phyloP scores from a whole-genome alignment of 352 stramenopile genomes.

The Pythium rishiriense region DNA sequence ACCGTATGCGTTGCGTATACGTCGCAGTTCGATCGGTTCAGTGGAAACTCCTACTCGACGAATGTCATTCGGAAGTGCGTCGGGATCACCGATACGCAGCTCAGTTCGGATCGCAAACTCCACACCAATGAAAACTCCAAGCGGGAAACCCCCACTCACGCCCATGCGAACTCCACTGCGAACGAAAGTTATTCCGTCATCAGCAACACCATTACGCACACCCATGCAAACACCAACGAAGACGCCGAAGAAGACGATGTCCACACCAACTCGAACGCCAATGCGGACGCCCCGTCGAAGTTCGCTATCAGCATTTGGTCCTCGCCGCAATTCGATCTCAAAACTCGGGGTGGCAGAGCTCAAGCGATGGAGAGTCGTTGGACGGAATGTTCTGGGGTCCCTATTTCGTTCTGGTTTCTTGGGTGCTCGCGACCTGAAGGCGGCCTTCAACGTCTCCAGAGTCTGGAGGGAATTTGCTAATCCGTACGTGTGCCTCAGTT shows the following conservation, averaged over 20 bases:
- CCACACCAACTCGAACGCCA: constrained; percentile 14
- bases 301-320: constrained; percentile 12
- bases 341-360: constrained; percentile 13
- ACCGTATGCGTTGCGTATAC: background rate
- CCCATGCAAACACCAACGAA: constrained; percentile 1
- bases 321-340: constrained; percentile 14
- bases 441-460: constrained; percentile 24
- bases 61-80: background rate
- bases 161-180: background rate
- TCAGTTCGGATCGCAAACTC: background rate
- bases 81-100: constrained; percentile 1
- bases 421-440: constrained; percentile 20
- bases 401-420: constrained; percentile 29
- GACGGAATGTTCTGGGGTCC: constrained; percentile 11
- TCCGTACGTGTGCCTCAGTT: constrained; percentile 22
- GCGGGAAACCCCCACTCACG: constrained; percentile 1
- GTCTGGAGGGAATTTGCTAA: constrained; percentile 28
- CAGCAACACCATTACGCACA: constrained; percentile 1
- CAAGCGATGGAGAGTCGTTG: constrained; percentile 22
- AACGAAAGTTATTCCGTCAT: background rate
- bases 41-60: constrained; percentile 3
- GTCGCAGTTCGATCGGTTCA: constrained; percentile 19
- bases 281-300: constrained; percentile 17
- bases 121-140: constrained; percentile 1
- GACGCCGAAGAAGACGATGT: constrained; percentile 8